Percentiles rank a stretch among this genome's conserved stretches.
phyloP scores from a whole-genome alignment of 2,329 filamentous ascomycete species.

The Drechmeria coniospora region DNA sequence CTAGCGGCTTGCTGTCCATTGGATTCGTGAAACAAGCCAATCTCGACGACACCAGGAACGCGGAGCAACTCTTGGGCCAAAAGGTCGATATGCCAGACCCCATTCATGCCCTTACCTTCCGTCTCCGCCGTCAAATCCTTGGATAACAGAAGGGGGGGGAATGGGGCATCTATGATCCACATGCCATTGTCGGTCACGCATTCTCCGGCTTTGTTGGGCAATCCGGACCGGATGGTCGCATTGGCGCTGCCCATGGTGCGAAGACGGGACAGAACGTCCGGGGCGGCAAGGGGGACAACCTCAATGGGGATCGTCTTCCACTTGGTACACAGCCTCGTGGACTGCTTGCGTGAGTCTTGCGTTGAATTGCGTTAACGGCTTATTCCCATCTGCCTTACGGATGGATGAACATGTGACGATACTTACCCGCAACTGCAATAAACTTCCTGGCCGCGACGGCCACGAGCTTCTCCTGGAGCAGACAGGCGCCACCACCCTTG shows the following conservation, averaged over 20 bases:
- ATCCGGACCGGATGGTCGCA: conserved; percentile 56
- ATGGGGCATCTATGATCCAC: conserved; percentile 86
- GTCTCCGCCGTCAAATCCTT: conserved; percentile 33
- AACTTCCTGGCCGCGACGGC: conserved; percentile 73
- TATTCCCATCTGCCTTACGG: too few relatives aligned
- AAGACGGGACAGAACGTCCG: conserved; percentile 60
- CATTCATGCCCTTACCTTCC: conserved; percentile 32
- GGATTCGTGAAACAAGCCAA: conserved; percentile 74
- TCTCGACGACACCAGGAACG: conserved; percentile 79
- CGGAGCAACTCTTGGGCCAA: conserved; percentile 62
- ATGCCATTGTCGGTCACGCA: conserved; percentile 45
- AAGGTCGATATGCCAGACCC: conserved; percentile 65
- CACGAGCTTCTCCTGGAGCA: conserved; percentile 96
- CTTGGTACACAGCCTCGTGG: conserved; percentile 52
- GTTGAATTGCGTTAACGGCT: too few relatives aligned
- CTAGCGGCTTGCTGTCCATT: conserved; percentile 53
- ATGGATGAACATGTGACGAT: too few relatives aligned
- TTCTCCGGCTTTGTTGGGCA: conserved; percentile 66
- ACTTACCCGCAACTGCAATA: conserved; percentile 66
- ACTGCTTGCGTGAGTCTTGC: conserved; percentile 82
- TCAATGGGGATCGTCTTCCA: conserved; percentile 90
- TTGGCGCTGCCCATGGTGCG: conserved; percentile 54
- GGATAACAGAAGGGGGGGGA: conserved; percentile 54
- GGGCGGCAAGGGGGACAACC: conserved; percentile 71
- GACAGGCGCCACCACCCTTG: conserved; percentile 92